Evolutionary conservation across 75 land plant species (phyloP).

Genomic region (Cunninghamia lanceolata): DNA sequence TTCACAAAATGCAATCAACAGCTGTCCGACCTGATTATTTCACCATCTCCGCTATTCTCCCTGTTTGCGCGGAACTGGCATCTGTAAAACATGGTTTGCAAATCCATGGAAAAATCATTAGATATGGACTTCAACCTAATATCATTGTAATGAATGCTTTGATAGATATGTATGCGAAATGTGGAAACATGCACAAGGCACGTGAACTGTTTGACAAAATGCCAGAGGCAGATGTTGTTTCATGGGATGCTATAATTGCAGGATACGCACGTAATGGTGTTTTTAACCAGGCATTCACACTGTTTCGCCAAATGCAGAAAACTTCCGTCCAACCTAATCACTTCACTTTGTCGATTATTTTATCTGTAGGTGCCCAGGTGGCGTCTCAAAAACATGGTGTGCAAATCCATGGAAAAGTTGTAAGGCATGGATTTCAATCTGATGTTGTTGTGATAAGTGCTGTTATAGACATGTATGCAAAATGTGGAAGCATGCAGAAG

Average conservation of each 20-base stretch:
- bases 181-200: background rate
- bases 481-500: too few relatives aligned
- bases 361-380: conserved; percentile 25
- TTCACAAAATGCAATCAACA: conserved; percentile 24
- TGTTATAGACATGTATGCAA: too few relatives aligned
- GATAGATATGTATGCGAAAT: background rate
- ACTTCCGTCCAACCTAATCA: background rate
- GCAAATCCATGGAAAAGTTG: conserved; percentile 7
- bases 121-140: conserved; percentile 14
- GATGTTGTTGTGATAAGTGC: background rate
- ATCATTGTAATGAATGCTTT: conserved; percentile 13
- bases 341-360: too few relatives aligned
- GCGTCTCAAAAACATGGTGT: conserved; percentile 25
- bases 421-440: background rate
- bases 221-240: background rate
- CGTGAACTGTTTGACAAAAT: conserved; percentile 4
- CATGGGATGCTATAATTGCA: conserved; percentile 15
- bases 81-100: conserved; percentile 1
- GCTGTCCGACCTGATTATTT: conserved; percentile 26
- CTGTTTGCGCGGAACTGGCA: background rate
- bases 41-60: conserved; percentile 21
- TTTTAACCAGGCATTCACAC: background rate
- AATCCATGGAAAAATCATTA: conserved; percentile 7
- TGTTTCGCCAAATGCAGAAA: background rate
- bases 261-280: conserved; percentile 4